These are phyloP conservation scores for Pyrenula aspistea DNA, from an alignment of 495 filamentous ascomycete genomes.

Conservation along the genomic window DNA sequence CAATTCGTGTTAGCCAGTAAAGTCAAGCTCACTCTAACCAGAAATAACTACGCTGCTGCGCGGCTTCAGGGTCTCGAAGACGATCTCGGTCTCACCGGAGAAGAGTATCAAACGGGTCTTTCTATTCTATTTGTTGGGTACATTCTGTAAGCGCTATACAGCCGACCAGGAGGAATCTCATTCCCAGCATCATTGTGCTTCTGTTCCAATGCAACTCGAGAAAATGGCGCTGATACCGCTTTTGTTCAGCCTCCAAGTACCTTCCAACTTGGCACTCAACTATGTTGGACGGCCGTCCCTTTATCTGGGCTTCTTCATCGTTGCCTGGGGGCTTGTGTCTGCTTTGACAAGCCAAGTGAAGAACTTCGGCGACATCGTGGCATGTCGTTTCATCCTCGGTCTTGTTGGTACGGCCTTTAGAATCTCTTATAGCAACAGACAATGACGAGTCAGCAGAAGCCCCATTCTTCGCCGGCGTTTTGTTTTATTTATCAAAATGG, in stretches of 20 bases:
- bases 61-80: conserved; percentile 38
- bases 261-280: conserved; percentile 49
- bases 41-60: conserved; percentile 45
- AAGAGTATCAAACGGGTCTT: conserved; percentile 35
- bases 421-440: neutral
- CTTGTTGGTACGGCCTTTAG: conserved; percentile 21
- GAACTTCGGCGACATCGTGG: conserved; percentile 38
- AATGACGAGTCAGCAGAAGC: conserved; percentile 19
- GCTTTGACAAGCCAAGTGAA: conserved; percentile 38
- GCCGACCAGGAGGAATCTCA: too few relatives aligned
- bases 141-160: conserved; percentile 19
- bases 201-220: too few relatives aligned
- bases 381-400: conserved; percentile 40
- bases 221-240: too few relatives aligned
- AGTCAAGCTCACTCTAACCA: conserved; percentile 1
- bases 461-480: conserved; percentile 35
- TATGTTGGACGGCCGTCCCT: conserved; percentile 37
- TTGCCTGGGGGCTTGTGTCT: conserved; percentile 41
- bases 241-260: conserved; percentile 30
- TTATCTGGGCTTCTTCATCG: conserved; percentile 37
- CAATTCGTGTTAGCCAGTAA: neutral
- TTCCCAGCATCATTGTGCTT: too few relatives aligned
- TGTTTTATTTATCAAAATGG: conserved; percentile 49
- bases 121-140: conserved; percentile 43
- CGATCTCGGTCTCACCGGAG: conserved; percentile 25